Percentiles rank a stretch among this genome's conserved stretches.
phyloP scores from a whole-genome alignment of 139 green algal genomes.

The Auxenochlorella pyrenoidosa region DNA sequence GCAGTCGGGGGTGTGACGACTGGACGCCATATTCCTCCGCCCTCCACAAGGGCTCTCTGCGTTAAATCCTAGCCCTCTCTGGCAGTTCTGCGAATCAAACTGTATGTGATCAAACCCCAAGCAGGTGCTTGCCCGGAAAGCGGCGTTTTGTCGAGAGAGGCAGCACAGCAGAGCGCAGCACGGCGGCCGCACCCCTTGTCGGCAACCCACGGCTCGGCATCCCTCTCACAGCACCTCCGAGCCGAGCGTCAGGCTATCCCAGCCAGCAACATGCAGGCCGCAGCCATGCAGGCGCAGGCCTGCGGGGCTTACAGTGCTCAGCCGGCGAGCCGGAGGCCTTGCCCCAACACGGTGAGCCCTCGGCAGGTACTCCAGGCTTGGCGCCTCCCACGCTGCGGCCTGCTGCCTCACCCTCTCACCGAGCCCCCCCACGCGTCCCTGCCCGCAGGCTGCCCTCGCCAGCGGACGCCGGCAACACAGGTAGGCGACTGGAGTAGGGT shows the following conservation, averaged over 20 bases:
- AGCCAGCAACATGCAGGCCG: not conserved
- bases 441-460: slow-evolving; percentile 15
- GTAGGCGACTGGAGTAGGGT: not conserved
- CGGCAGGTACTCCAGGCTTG: not conserved
- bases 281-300: slow-evolving; percentile 7
- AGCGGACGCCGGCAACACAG: slow-evolving; percentile 12
- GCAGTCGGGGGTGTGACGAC: no score
- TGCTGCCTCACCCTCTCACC: not conserved
- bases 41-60: no score
- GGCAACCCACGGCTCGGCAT: no score
- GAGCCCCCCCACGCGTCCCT: not conserved
- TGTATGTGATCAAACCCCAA: no score
- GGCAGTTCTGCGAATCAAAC: no score
- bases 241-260: no score
- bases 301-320: not conserved
- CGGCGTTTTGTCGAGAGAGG: no score
- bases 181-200: no score
- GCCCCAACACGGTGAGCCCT: not conserved
- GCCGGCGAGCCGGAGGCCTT: not conserved
- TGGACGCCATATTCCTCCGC: no score
- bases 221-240: not conserved
- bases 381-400: not conserved
- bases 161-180: no score
- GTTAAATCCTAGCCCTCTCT: no score
- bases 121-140: no score